These are phyloP conservation scores for Oryza meridionalis DNA, from an alignment of 176 grass and related monocot species.

Conservation along the genomic window DNA sequence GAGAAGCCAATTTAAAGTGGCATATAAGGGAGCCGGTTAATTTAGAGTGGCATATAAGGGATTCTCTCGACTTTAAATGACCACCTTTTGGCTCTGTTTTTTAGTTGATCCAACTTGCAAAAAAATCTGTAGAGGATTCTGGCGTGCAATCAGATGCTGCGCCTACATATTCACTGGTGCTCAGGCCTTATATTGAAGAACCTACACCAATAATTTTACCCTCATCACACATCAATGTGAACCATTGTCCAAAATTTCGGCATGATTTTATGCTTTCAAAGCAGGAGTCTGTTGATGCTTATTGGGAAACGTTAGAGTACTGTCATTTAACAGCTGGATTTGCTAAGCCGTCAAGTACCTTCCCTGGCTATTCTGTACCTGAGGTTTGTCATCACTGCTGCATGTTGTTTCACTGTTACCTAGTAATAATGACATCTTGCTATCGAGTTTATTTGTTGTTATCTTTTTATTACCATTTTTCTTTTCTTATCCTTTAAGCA, in stretches of 20 bases:
- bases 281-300: conserved; percentile 70
- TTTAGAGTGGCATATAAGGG: no score
- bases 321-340: conserved; percentile 65
- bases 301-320: conserved; percentile 96
- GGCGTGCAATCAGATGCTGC: conserved; percentile 44
- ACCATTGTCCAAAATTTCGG: conserved; percentile 54
- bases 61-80: conserved; percentile 23
- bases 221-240: conserved; percentile 48
- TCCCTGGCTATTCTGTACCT: conserved; percentile 81
- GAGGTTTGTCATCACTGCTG: conserved; percentile 59
- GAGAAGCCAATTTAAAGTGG: no score
- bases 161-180: conserved; percentile 71
- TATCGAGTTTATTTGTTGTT: no score
- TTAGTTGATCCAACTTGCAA: conserved; percentile 74
- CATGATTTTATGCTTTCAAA: conserved; percentile 92
- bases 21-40: no score
- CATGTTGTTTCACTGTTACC: conserved; percentile 15
- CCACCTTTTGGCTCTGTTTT: conserved; percentile 30
- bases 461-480: no score
- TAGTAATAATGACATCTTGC: no score
- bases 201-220: conserved; percentile 61
- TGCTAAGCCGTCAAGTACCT: conserved; percentile 62
- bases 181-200: conserved; percentile 98
- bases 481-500: no score
- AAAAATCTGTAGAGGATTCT: conserved; percentile 51